These are phyloP conservation scores for Euclidium syriacum DNA, from an alignment of 345 rosid genomes.

Conservation along the genomic window DNA sequence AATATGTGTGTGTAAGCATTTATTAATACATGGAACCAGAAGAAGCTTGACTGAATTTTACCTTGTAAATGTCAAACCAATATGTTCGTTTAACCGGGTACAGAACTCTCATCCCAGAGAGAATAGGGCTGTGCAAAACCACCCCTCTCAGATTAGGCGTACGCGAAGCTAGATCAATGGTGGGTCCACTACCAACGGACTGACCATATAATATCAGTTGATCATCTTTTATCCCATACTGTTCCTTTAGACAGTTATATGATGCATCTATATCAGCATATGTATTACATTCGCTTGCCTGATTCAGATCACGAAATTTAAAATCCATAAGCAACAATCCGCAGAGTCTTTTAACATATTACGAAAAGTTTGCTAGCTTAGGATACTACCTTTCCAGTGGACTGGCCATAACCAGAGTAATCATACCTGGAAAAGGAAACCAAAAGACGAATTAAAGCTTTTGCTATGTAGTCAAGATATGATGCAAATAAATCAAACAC, in stretches of 20 bases:
- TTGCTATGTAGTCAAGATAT: neutral
- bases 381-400: conserved; percentile 80
- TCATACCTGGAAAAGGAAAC: conserved; percentile 58
- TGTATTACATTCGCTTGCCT: conserved; percentile 93
- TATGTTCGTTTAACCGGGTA: conserved; percentile 87
- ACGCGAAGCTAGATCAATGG: conserved; percentile 88
- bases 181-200: conserved; percentile 98
- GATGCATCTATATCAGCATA: conserved; percentile 88
- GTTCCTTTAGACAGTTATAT: conserved; percentile 80
- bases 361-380: neutral
- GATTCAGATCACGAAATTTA: conserved; percentile 32
- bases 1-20: neutral
- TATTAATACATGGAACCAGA: neutral
- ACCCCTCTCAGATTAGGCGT: conserved; percentile 76
- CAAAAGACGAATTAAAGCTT: neutral
- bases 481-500: neutral
- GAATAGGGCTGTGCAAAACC: conserved; percentile 91
- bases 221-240: conserved; percentile 81
- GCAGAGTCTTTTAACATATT: neutral
- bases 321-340: conserved; percentile 3
- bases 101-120: conserved; percentile 91
- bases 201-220: conserved; percentile 88
- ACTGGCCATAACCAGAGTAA: conserved; percentile 95
- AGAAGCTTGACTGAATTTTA: conserved; percentile 20
- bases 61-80: conserved; percentile 99